Evolutionary conservation across 2,329 filamentous ascomycete genomes (phyloP).

Genomic region (Neobulgaria alba): DNA sequence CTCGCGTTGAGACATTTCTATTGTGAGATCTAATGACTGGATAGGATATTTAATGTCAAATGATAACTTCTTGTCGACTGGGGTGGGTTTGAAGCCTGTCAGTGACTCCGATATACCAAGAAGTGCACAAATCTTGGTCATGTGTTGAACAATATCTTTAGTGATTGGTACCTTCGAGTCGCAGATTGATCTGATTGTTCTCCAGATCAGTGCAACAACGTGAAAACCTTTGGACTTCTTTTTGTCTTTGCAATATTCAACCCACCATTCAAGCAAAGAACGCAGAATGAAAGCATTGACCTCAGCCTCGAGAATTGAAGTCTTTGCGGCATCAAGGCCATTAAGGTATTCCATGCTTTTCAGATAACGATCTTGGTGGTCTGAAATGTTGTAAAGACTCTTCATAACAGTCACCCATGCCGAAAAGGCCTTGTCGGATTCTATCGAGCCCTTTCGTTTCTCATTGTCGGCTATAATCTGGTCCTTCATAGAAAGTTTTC

Average conservation of each 20-base stretch:
- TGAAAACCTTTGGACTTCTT: constrained; percentile 30
- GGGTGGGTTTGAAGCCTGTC: constrained; percentile 13
- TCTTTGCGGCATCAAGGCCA: constrained; percentile 23
- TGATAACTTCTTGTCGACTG: constrained; percentile 33
- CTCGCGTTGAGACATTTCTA: constrained; percentile 38
- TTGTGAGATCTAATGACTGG: constrained; percentile 19
- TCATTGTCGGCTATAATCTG: constrained; percentile 27
- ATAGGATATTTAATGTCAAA: constrained; percentile 37
- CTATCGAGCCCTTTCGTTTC: constrained; percentile 23
- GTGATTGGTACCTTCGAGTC: constrained; percentile 32
- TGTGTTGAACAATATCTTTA: constrained; percentile 32
- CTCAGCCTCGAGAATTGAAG: constrained; percentile 26
- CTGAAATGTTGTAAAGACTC: constrained; percentile 19
- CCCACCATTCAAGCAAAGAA: constrained; percentile 40
- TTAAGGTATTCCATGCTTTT: constrained; percentile 24
- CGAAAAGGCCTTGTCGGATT: constrained; percentile 26
- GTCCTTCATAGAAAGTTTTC: constrained; percentile 30
- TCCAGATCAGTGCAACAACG: constrained; percentile 39
- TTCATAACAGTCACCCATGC: constrained; percentile 27
- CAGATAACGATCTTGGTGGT: constrained; percentile 26
- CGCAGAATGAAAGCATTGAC: constrained; percentile 39
- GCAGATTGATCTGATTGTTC: constrained; percentile 32
- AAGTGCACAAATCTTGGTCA: constrained; percentile 26
- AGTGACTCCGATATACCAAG: constrained; percentile 29
- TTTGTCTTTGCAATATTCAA: constrained; percentile 30